These are phyloP conservation scores for Bryoglossum gracile DNA, from an alignment of 495 filamentous ascomycete species.

Conservation along the genomic window DNA sequence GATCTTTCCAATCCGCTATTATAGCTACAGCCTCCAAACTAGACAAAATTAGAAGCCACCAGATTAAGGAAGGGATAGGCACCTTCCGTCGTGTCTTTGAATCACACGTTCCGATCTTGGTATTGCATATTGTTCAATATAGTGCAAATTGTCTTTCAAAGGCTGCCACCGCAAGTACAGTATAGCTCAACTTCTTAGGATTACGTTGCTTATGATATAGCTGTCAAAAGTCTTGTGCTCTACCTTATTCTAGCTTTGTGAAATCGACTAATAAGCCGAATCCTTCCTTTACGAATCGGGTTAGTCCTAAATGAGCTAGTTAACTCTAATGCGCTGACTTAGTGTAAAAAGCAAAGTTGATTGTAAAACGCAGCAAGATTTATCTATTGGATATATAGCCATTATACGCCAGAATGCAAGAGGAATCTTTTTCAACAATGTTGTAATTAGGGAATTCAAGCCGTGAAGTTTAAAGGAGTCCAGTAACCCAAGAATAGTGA, in stretches of 20 bases:
- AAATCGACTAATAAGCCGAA: slow-evolving; percentile 17
- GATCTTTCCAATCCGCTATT: no score
- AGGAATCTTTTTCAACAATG: no score
- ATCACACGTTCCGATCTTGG: slow-evolving; percentile 14
- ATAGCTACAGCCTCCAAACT: slow-evolving; percentile 22
- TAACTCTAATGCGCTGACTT: no score
- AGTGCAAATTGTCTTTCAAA: slow-evolving; percentile 19
- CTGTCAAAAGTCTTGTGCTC: slow-evolving; percentile 18
- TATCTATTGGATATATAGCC: no score
- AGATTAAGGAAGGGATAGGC: slow-evolving; percentile 17
- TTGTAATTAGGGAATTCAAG: no score
- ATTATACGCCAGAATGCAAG: no score
- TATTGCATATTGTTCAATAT: slow-evolving; percentile 14
- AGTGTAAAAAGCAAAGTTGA: no score
- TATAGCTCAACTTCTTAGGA: slow-evolving; percentile 17
- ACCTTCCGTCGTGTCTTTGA: slow-evolving; percentile 16
- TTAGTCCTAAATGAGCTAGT: no score
- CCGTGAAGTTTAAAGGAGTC: no score
- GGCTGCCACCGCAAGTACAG: slow-evolving; percentile 12
- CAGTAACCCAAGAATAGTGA: no score
- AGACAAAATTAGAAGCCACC: slow-evolving; percentile 17
- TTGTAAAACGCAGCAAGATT: no score
- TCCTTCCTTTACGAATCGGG: slow-evolving; percentile 21
- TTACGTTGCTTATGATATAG: slow-evolving; percentile 16
- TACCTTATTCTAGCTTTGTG: slow-evolving; percentile 18